A percentile compares a stretch with the other conserved stretches of the same genome.
phyloP scores from a whole-genome alignment of 1,139 yeast genomes.

The Eremothecium sinecaudum region DNA sequence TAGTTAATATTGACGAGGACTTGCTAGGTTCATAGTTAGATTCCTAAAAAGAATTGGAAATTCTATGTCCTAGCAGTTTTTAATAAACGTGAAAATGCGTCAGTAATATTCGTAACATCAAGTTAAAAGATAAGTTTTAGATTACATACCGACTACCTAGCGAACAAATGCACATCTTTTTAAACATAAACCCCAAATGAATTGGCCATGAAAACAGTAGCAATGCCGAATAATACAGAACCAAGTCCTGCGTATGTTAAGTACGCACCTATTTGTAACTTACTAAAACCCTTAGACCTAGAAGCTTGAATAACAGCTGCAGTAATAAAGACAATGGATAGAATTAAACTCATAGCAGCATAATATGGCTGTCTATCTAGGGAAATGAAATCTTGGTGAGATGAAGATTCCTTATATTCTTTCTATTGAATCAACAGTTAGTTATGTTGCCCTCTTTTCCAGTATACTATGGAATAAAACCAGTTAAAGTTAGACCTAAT shows the following conservation, averaged over 20 bases:
- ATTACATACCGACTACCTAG: no score
- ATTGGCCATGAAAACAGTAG: constrained; percentile 23
- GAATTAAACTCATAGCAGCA: constrained; percentile 18
- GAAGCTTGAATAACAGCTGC: constrained; percentile 12
- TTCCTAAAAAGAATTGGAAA: no score
- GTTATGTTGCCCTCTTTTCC: background rate
- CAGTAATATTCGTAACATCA: no score
- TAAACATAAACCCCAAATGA: constrained; percentile 29
- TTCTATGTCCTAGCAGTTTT: no score
- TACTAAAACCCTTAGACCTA: constrained; percentile 9
- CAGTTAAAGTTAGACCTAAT: no score
- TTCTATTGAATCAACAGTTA: constrained; percentile 10
- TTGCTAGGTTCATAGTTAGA: constrained; percentile 17
- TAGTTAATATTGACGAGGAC: constrained; percentile 28
- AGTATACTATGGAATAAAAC: no score
- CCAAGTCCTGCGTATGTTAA: no score
- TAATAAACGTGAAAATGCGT: no score
- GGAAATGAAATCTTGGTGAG: constrained; percentile 14
- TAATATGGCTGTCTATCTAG: constrained; percentile 21
- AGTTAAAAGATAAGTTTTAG: no score
- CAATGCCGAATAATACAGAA: constrained; percentile 23
- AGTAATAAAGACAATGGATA: constrained; percentile 17
- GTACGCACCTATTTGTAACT: no score
- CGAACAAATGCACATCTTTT: background rate
- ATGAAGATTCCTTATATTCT: constrained; percentile 14